Evolutionary conservation across 768 basidiomycete genomes (phyloP), one percentile per base, ranked within the genome.

Genomic region (Suillus sp.): DNA sequence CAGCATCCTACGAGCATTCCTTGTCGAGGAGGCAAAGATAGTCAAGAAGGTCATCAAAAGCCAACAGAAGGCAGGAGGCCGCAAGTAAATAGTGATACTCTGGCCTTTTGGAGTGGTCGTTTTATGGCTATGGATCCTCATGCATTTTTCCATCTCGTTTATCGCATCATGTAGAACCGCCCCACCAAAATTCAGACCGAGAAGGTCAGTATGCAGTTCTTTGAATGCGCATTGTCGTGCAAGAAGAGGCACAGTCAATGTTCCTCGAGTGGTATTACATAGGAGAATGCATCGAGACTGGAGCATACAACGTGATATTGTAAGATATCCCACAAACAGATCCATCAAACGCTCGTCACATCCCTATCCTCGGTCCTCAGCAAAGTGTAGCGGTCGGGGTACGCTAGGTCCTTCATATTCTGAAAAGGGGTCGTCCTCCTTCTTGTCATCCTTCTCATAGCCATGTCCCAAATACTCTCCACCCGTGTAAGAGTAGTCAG

Each of bases 1-100:
- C 42, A 98, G 97, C 67, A 96, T 99, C 71, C 90, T 99, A 70
- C 93, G 97, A 64, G 95, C 97, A 67, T 99, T 99, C 89, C 81
- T 99, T 65, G 93, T 99, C 45, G 97, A 99, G 84, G 97, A 99
- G 84, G 97, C 97, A 51, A 99, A 99, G 85, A 99, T 99, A 72
- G 97, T 99, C 75, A 99, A 99, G 90, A 91, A 87, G 81, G 96
- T 99, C 70, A 95, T 98, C 85, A 97, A 97, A 84, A 90, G 91
- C 74, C 93, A 93, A 79, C 80, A 86, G 77, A 75, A 71, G 65
- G 69, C 72, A 20, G 55, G 51, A 37, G 11, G 53, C 34, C 72
- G 65, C 32, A 75, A 75, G 68, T 75, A 65, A 47, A 47, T 47
- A 47, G 22, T 25, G 72, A 58, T 53, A 53, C 38, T 25, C 27